Evolutionary conservation across 768 basidiomycete species (phyloP).

Genomic region (Mycena rosella): DNA sequence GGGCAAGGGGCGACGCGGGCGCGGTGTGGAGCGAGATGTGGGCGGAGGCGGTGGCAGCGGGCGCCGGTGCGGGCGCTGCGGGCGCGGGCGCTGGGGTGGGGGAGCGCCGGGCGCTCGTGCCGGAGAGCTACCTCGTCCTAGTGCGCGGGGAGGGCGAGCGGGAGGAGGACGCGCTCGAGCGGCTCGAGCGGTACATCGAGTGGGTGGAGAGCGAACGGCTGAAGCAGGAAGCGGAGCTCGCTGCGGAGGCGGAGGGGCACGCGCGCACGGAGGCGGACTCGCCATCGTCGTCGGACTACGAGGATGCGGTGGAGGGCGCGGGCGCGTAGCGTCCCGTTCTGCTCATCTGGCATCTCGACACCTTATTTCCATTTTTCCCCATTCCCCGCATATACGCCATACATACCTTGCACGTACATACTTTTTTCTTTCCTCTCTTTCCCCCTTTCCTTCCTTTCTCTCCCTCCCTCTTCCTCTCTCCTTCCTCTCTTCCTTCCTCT

Average conservation of each 20-base stretch:
- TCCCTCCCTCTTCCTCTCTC: too few relatives aligned
- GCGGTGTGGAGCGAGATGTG: constrained; percentile 31
- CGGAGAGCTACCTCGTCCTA: constrained; percentile 33
- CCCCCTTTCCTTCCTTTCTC: too few relatives aligned
- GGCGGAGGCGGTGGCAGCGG: neutral
- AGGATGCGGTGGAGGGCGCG: too few relatives aligned
- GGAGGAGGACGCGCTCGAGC: constrained; percentile 27
- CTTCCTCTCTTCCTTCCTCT: too few relatives aligned
- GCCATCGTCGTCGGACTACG: too few relatives aligned
- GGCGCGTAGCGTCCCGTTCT: too few relatives aligned
- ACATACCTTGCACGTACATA: too few relatives aligned
- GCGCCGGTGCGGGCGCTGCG: neutral
- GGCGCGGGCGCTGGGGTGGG: neutral
- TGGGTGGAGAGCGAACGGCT: constrained; percentile 27
- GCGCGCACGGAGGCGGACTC: neutral
- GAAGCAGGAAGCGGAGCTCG: constrained; percentile 19
- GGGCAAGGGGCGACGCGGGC: constrained; percentile 24
- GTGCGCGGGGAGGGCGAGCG: constrained; percentile 34
- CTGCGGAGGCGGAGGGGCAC: too few relatives aligned
- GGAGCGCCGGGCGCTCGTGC: constrained; percentile 30
- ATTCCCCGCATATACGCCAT: too few relatives aligned
- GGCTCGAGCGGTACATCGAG: constrained; percentile 25
- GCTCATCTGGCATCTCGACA: too few relatives aligned
- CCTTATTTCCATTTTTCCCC: too few relatives aligned
- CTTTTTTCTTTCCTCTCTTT: too few relatives aligned